Base-by-base conservation (phyloP, 2,329 filamentous ascomycete species). In the Hypoxylon sp. region DNA sequence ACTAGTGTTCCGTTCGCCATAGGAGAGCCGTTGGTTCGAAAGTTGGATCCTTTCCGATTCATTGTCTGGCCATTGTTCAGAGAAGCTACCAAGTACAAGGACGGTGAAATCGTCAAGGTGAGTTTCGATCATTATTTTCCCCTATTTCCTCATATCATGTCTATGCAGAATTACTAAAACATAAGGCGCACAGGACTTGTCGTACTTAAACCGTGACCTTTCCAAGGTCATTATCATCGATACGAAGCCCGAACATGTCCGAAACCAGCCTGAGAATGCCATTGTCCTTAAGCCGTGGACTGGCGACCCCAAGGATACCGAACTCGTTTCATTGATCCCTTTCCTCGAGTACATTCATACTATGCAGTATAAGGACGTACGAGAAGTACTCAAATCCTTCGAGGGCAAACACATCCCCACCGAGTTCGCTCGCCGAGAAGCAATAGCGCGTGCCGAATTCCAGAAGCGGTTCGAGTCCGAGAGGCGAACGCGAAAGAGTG, bases 331-430 rank as follows among this genome's bases (percentile, higher is more conserved):
- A 3, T 84, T 98, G 52, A 97, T 99, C 65, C 96, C 96, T 11
- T 98, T 99, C 89, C 90, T 99, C 69, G 96, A 99, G 82, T 98
- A 98, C 81, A 89, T 99, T 71, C 93, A 94, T 72, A 96, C 94
- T 19, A 97, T 98, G 92, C 91, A 94, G 71, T 93, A 93, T 74
- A 86, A 90, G 57, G 96, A 99, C 75, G 92, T 97, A 13, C 92
- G 96, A 73, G 90, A 92, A 75, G 91, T 96, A 3, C 82, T 98
- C 78, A 93, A 92, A 82, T 94, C 92, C 0, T 97, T 97, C 75
- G 90, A 97, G 61, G 94, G 94, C 79, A 93, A 91, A 77, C 87
- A 95, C 75, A 97, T 99, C 63, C 93, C 96, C 3, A 87, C 87
- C 10, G 96, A 99, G 79, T 99, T 98, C 75, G 92, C 94, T 19